Evolutionary conservation across 768 basidiomycete genomes (phyloP).

Genomic region (Suillus alpinus): DNA sequence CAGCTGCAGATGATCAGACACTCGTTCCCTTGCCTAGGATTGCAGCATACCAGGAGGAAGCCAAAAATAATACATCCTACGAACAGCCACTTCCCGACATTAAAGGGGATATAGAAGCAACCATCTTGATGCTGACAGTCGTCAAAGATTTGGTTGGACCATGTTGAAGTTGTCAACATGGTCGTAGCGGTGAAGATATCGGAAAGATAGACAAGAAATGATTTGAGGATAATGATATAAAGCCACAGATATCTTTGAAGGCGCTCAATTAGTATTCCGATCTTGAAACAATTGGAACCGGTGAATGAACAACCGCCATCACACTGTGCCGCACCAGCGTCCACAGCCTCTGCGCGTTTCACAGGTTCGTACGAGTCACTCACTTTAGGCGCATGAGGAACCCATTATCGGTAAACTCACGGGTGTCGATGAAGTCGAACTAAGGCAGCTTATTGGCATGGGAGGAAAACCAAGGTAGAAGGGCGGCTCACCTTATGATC

Average conservation of each 20-base stretch:
- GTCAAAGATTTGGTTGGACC: slow-evolving; percentile 90
- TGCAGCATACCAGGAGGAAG: slow-evolving; percentile 76
- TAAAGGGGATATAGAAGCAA: slow-evolving; percentile 86
- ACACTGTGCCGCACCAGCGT: background rate
- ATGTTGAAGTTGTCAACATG: slow-evolving; percentile 87
- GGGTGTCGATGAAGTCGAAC: slow-evolving; percentile 97
- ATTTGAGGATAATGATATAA: slow-evolving; percentile 91
- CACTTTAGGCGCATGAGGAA: slow-evolving; percentile 87
- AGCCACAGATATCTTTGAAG: slow-evolving; percentile 80
- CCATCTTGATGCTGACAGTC: slow-evolving; percentile 61
- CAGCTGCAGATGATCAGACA: slow-evolving; percentile 46
- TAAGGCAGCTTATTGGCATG: slow-evolving; percentile 29
- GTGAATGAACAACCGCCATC: background rate
- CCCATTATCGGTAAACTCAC: slow-evolving; percentile 87
- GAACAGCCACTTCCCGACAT: slow-evolving; percentile 93
- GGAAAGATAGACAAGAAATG: slow-evolving; percentile 92
- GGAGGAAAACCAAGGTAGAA: background rate
- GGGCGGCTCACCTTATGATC: slow-evolving; percentile 83
- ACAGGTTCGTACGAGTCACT: slow-evolving; percentile 17
- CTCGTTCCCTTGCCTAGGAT: slow-evolving; percentile 4
- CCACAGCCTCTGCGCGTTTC: background rate
- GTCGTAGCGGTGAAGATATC: slow-evolving; percentile 98
- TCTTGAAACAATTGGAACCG: background rate
- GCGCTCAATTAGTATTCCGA: slow-evolving; percentile 9
- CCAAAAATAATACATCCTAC: slow-evolving; percentile 98